Evolutionary conservation across 768 basidiomycete species (phyloP).

Genomic region (Sporobolomyces pararoseus): DNA sequence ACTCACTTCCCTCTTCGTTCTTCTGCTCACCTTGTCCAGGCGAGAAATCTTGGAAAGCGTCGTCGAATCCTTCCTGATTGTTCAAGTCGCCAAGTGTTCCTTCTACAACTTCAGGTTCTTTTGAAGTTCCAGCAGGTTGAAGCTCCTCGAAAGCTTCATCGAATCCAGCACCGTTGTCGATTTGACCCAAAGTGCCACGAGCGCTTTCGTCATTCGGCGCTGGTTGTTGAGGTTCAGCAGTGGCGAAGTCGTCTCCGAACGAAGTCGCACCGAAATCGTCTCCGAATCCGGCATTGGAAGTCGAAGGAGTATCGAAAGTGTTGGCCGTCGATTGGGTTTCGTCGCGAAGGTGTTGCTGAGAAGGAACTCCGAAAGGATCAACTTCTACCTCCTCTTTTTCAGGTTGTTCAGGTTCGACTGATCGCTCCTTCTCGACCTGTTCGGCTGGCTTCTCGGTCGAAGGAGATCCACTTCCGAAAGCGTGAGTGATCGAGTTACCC

Average conservation of each 20-base stretch:
- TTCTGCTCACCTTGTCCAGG: conserved; percentile 50
- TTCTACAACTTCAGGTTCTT: conserved; percentile 1
- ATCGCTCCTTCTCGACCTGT: neutral
- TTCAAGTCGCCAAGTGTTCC: conserved; percentile 18
- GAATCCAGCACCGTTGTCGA: neutral
- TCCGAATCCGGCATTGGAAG: conserved; percentile 25
- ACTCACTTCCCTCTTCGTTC: conserved; percentile 53
- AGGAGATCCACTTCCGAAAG: conserved; percentile 10
- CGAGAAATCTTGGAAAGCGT: conserved; percentile 56
- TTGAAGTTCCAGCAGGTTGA: neutral
- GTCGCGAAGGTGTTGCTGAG: conserved; percentile 42
- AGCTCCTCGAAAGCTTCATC: conserved; percentile 29
- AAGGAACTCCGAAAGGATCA: conserved; percentile 39
- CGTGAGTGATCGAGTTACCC: conserved; percentile 5
- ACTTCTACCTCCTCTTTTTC: conserved; percentile 57
- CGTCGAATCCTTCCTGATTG: conserved; percentile 49
- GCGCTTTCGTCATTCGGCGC: neutral
- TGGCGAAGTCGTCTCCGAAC: conserved; percentile 33
- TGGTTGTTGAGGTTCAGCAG: neutral
- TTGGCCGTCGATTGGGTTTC: conserved; percentile 44
- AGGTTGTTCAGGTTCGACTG: too few relatives aligned
- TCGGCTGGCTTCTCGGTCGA: neutral
- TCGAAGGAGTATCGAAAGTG: conserved; percentile 24
- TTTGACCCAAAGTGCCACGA: neutral
- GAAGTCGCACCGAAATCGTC: conserved; percentile 42